Conservation (phyloP, 75 land plant genomes). For the Picea glauca region DNA sequence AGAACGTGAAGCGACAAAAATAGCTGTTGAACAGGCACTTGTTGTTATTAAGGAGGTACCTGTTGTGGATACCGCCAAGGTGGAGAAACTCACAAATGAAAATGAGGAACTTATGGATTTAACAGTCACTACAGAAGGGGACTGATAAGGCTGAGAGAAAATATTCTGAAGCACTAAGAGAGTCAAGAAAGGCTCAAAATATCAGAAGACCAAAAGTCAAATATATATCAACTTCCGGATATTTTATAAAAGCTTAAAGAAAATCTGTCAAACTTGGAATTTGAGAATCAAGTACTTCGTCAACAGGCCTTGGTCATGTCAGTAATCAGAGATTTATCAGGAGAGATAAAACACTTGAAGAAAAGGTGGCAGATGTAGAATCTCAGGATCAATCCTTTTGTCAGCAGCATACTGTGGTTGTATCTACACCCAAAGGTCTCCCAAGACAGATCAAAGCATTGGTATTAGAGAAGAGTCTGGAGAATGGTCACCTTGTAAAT, state of each 20-base stretch:
- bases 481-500: constrained; percentile 31
- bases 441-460: constrained; percentile 31
- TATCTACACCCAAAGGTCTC: constrained; percentile 28
- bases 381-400: constrained; percentile 68
- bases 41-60: constrained; percentile 61
- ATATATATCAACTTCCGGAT: constrained; percentile 55
- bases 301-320: constrained; percentile 76
- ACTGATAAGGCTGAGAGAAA: constrained; percentile 57
- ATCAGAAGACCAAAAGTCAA: constrained; percentile 43
- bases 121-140: constrained; percentile 28
- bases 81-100: constrained; percentile 51
- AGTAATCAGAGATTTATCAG: too few relatives aligned
- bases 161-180: constrained; percentile 38
- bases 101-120: constrained; percentile 66
- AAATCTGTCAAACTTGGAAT: constrained; percentile 69
- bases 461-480: constrained; percentile 38
- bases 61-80: constrained; percentile 58
- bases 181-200: constrained; percentile 43
- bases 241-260: constrained; percentile 76
- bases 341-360: constrained; percentile 58
- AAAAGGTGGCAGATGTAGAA: constrained; percentile 58
- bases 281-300: constrained; percentile 88
- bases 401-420: constrained; percentile 33
- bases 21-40: constrained; percentile 79
- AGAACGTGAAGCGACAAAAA: constrained; percentile 67